phyloP scores from a whole-genome alignment of 2,329 filamentous ascomycete species.

The Diaporthe helianthi region DNA sequence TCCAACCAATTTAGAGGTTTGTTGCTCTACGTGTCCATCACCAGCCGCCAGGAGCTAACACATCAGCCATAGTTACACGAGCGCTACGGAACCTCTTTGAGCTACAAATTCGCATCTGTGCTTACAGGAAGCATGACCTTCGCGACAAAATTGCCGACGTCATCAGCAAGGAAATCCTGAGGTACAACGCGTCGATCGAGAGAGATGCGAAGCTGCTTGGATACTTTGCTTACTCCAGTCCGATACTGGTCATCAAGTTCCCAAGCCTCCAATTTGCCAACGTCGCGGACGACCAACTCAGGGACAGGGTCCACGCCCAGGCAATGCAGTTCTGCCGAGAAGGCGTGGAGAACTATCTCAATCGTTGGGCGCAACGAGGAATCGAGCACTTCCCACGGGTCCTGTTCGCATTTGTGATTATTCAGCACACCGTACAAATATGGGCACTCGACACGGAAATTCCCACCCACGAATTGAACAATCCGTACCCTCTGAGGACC shows the following conservation, averaged over 20 bases:
- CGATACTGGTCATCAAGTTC: constrained; percentile 28
- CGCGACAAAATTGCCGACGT: constrained; percentile 40
- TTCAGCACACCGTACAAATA: constrained; percentile 55
- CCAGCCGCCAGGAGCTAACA: not conserved
- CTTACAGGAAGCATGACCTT: constrained; percentile 42
- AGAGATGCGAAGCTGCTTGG: constrained; percentile 42
- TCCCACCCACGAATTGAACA: not conserved
- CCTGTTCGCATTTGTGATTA: constrained; percentile 54
- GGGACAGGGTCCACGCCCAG: not conserved
- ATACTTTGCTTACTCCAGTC: constrained; percentile 32
- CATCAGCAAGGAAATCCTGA: constrained; percentile 42
- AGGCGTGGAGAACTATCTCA: constrained; percentile 34
- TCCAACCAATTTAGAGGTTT: constrained; percentile 42
- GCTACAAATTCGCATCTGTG: constrained; percentile 43
- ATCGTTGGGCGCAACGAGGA: constrained; percentile 22
- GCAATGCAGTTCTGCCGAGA: constrained; percentile 27
- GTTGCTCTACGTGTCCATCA: not conserved
- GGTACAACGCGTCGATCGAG: constrained; percentile 45
- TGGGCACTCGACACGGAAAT: constrained; percentile 51
- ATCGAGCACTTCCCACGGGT: constrained; percentile 39
- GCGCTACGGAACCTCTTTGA: constrained; percentile 45
- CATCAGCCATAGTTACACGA: constrained; percentile 40
- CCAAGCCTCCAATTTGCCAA: not conserved
- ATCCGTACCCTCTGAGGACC: constrained; percentile 41
- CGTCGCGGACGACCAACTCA: not conserved